Conservation (phyloP, 2,329 filamentous ascomycete genomes). For the Scytalidium sp. region DNA sequence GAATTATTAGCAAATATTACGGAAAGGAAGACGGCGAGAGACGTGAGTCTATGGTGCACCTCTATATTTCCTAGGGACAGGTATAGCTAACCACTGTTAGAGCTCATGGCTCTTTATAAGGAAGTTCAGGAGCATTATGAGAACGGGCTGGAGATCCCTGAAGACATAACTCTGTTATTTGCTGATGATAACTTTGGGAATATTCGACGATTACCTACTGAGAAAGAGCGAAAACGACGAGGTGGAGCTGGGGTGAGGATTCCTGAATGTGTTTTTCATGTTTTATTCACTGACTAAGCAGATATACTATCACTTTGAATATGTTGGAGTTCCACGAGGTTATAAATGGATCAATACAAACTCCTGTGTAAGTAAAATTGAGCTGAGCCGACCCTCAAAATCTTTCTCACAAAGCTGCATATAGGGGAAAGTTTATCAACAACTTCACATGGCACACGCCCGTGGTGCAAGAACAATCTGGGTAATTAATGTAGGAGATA, state of each 20-base stretch:
- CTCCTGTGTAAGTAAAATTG: constrained; percentile 47
- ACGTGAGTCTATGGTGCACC: constrained; percentile 33
- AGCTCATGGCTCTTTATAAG: constrained; percentile 71
- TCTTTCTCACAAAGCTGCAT: constrained; percentile 31
- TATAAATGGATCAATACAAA: constrained; percentile 63
- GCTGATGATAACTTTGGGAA: constrained; percentile 68
- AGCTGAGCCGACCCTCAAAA: no score
- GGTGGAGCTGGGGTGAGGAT: constrained; percentile 54
- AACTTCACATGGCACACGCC: constrained; percentile 57
- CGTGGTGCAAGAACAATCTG: constrained; percentile 50
- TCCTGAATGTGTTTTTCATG: constrained; percentile 34
- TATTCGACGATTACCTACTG: constrained; percentile 55
- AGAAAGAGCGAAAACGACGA: constrained; percentile 51
- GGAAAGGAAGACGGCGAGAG: constrained; percentile 39
- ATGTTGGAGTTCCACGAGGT: constrained; percentile 41
- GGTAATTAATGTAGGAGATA: constrained; percentile 59
- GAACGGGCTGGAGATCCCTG: constrained; percentile 60
- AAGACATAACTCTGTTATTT: constrained; percentile 65
- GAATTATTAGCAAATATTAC: constrained; percentile 53
- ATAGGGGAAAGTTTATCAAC: constrained; percentile 60
- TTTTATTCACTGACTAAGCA: constrained; percentile 9
- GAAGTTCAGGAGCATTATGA: constrained; percentile 70
- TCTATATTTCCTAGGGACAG: background rate
- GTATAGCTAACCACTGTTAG: constrained; percentile 35
- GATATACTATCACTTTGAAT: constrained; percentile 60